phyloP scores from a whole-genome alignment of 2,329 filamentous ascomycete species.

The Colletotrichum eleusines region DNA sequence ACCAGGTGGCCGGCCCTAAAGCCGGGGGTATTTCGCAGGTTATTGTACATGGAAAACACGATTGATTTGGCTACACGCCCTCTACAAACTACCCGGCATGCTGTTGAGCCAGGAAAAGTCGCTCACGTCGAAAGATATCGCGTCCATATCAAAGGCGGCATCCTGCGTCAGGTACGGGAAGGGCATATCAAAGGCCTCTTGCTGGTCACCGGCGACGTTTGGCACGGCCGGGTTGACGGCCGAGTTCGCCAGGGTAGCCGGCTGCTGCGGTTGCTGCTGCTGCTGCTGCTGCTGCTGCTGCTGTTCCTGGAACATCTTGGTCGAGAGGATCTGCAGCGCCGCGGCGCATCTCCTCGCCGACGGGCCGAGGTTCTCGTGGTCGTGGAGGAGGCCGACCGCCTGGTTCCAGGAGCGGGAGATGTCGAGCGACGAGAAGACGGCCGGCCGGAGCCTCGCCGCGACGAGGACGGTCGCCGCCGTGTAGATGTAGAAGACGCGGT shows the following conservation, averaged over 20 bases:
- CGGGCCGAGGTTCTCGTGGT: conserved; percentile 51
- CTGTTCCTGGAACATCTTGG: conserved; percentile 49
- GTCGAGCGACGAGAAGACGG: conserved; percentile 47
- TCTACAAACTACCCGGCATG: conserved; percentile 50
- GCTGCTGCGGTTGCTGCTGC: conserved; percentile 20
- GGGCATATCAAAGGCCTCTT: conserved; percentile 32
- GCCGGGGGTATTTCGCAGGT: neutral
- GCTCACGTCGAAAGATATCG: conserved; percentile 49
- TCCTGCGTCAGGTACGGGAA: conserved; percentile 31
- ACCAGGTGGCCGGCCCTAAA: neutral
- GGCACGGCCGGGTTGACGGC: neutral
- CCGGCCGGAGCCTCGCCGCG: conserved; percentile 51
- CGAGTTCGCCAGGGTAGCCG: neutral
- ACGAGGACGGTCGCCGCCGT: conserved; percentile 53
- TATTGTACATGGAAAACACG: neutral
- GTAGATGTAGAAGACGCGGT: conserved; percentile 54
- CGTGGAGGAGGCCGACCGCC: conserved; percentile 50
- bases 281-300: conserved; percentile 35
- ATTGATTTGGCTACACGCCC: neutral
- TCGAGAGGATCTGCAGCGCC: conserved; percentile 51
- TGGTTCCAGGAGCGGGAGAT: conserved; percentile 50
- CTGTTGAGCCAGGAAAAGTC: conserved; percentile 52
- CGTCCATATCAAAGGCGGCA: conserved; percentile 44
- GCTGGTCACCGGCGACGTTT: conserved; percentile 2
- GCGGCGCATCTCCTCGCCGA: conserved; percentile 51